Percentiles rank a stretch among this genome's conserved stretches.
Evolutionary conservation across 352 stramenopile species (phyloP).

Genomic region (Thraustochytrium aureum): DNA sequence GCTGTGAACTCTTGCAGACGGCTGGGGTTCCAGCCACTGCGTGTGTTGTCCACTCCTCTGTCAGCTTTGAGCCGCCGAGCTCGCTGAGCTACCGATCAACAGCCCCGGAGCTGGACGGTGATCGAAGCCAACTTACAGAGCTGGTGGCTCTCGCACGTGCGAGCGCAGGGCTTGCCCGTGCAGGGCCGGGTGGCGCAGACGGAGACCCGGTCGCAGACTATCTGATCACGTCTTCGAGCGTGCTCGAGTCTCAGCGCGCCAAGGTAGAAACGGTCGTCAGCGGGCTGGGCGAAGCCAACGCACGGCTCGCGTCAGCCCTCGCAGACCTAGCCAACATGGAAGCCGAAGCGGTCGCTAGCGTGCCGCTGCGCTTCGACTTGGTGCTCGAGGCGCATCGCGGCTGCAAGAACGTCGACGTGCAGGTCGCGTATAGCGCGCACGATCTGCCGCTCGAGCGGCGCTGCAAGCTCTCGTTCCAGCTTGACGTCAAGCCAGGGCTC

Average conservation of each 20-base stretch:
- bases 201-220: conserved; percentile 15
- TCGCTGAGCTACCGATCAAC: conserved; percentile 13
- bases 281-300: conserved; percentile 19
- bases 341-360: background rate
- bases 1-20: conserved; percentile 28
- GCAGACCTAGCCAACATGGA: background rate
- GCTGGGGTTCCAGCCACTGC: conserved; percentile 11
- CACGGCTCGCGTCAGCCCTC: conserved; percentile 2
- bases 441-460: conserved; percentile 28
- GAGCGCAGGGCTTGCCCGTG: background rate
- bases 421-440: conserved; percentile 23
- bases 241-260: background rate
- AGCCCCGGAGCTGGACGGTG: too few relatives aligned
- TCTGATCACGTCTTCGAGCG: conserved; percentile 51
- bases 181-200: background rate
- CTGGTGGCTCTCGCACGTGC: too few relatives aligned
- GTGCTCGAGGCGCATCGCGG: conserved; percentile 7
- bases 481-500: conserved; percentile 32
- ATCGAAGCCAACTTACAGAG: too few relatives aligned
- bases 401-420: conserved; percentile 20
- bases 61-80: conserved; percentile 36
- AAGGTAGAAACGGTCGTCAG: conserved; percentile 21
- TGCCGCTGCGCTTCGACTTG: conserved; percentile 30
- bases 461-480: conserved; percentile 21
- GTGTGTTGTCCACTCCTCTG: background rate